These are phyloP conservation scores for Silene conica DNA, from an alignment of 148 eudicot species.

Conservation along the genomic window DNA sequence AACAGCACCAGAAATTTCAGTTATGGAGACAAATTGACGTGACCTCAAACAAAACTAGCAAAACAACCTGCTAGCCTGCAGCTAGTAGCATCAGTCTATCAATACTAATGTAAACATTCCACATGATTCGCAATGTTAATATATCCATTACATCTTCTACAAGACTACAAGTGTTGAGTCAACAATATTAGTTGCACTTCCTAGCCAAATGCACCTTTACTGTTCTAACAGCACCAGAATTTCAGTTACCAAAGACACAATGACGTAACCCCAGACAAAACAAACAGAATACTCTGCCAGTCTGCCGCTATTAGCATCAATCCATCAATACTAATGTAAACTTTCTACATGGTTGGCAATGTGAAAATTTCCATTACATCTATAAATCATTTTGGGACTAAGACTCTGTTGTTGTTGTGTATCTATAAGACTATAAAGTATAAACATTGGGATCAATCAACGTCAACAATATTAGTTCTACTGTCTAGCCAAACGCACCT, in stretches of 20 bases:
- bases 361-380: not conserved
- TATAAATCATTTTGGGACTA: too few relatives aligned
- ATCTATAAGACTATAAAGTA: too few relatives aligned
- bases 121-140: not conserved
- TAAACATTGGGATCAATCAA: not conserved
- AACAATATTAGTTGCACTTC: not conserved
- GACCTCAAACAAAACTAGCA: not conserved
- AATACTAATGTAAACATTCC: not conserved
- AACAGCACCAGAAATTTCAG: not conserved
- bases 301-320: not conserved
- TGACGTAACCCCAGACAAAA: not conserved
- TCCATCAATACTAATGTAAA: not conserved
- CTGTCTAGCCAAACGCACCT: not conserved
- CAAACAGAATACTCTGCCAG: not conserved
- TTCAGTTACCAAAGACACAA: not conserved
- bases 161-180: not conserved
- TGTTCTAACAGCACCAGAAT: not conserved
- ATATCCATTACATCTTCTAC: too few relatives aligned
- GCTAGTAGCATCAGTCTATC: not conserved
- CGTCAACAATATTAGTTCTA: not conserved
- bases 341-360: not conserved
- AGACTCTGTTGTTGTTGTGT: too few relatives aligned
- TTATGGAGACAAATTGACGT: not conserved
- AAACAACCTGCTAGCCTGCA: conserved; percentile 1
- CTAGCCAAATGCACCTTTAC: not conserved